These are phyloP conservation scores for Globisporangium iwayamae DNA, from an alignment of 352 stramenopile species.

Conservation along the genomic window DNA sequence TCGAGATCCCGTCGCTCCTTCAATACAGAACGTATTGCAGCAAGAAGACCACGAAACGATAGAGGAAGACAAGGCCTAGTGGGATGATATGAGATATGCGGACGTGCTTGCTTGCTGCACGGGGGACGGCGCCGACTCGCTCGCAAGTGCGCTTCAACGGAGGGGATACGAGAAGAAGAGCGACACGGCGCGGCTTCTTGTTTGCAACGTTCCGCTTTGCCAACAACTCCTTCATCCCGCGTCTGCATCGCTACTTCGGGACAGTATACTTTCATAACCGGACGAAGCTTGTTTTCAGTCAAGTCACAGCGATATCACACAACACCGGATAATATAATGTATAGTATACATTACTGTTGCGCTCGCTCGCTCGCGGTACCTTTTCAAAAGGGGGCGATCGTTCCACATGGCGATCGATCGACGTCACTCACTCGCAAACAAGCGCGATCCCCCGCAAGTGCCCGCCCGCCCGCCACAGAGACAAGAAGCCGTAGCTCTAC, in stretches of 20 bases:
- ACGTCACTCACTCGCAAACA: slow-evolving; percentile 8
- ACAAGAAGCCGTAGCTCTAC: no score
- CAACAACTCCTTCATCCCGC: neutral
- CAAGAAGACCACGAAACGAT: neutral
- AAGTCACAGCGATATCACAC: neutral
- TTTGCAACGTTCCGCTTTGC: slow-evolving; percentile 1
- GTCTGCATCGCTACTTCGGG: neutral
- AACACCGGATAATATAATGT: neutral
- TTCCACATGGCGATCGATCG: neutral
- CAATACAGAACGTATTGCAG: neutral
- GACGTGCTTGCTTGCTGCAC: neutral
- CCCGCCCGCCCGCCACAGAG: neutral
- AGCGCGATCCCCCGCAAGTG: neutral
- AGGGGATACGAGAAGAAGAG: neutral
- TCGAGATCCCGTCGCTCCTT: neutral
- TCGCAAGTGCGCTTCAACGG: neutral
- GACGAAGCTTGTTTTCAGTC: neutral
- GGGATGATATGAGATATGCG: neutral
- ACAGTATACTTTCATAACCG: no score
- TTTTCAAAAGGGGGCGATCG: neutral
- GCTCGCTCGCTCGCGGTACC: neutral
- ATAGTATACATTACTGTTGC: neutral
- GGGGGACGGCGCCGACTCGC: neutral
- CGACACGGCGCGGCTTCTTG: neutral
- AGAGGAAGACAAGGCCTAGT: neutral